Percentiles rank a stretch among this genome's conserved stretches.
phyloP scores from a whole-genome alignment of 1,284 basidiomycete genomes.

The Xerocomus amazonicus region DNA sequence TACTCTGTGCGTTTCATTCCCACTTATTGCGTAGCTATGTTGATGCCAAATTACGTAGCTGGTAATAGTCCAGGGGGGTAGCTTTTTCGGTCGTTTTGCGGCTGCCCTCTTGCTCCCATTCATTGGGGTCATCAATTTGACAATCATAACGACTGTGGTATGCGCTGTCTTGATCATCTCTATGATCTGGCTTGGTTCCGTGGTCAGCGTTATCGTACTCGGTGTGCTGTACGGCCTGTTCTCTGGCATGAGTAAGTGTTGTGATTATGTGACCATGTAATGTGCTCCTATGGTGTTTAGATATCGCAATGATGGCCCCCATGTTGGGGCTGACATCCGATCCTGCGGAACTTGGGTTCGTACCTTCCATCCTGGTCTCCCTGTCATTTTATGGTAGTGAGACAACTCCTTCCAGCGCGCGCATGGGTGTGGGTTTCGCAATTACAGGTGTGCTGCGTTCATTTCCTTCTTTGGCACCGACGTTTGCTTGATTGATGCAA shows the following conservation, averaged over 20 bases:
- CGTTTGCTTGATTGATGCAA: background rate
- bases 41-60: no score
- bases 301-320: constrained; percentile 25
- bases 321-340: constrained; percentile 25
- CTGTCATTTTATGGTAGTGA: background rate
- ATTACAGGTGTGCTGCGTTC: constrained; percentile 16
- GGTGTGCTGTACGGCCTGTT: constrained; percentile 50
- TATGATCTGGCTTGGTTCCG: constrained; percentile 39
- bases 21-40: no score
- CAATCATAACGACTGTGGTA: constrained; percentile 31
- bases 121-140: constrained; percentile 40
- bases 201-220: constrained; percentile 41
- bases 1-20: constrained; percentile 23
- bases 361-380: background rate
- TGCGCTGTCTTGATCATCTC: constrained; percentile 37
- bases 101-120: constrained; percentile 36
- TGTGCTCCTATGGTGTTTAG: constrained; percentile 6
- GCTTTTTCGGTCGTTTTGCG: constrained; percentile 35
- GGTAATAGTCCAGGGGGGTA: no score
- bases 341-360: constrained; percentile 28
- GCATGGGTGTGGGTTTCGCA: constrained; percentile 27
- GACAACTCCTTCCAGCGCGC: constrained; percentile 10
- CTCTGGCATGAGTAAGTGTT: constrained; percentile 41
- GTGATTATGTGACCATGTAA: background rate
- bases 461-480: background rate